Evolutionary conservation across 805 yeast species (phyloP).

Genomic region (Kazachstania africana): DNA sequence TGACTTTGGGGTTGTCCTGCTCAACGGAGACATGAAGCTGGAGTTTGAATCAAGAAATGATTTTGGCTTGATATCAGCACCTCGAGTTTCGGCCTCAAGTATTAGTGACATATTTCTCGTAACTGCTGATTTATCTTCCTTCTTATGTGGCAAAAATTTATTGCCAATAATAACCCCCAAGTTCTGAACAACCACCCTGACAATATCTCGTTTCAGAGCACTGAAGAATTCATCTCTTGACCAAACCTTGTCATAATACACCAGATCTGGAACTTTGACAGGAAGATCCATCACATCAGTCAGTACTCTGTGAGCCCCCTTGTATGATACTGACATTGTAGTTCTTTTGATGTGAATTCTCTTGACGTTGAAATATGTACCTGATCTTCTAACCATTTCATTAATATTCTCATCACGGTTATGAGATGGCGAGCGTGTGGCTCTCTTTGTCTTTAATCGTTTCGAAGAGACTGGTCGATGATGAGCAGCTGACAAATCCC

Average conservation of each 20-base stretch:
- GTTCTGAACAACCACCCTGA: slow-evolving; percentile 43
- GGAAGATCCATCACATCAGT: slow-evolving; percentile 47
- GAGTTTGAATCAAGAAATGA: too few species aligned
- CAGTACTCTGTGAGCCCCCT: slow-evolving; percentile 46
- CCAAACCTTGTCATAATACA: slow-evolving; percentile 41
- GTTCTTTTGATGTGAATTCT: slow-evolving; percentile 38
- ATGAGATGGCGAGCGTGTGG: slow-evolving; percentile 7
- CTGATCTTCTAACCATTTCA: slow-evolving; percentile 65
- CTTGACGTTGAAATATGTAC: slow-evolving; percentile 52
- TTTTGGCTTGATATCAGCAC: not conserved
- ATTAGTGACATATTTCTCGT: slow-evolving; percentile 13
- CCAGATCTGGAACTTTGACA: slow-evolving; percentile 39
- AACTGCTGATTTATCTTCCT: slow-evolving; percentile 21
- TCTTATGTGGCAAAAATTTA: slow-evolving; percentile 39
- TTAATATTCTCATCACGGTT: slow-evolving; percentile 29
- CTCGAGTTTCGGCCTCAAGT: slow-evolving; percentile 1
- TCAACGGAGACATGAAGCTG: too few species aligned
- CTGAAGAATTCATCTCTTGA: slow-evolving; percentile 43
- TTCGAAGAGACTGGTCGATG: slow-evolving; percentile 1
- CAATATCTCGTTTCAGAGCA: slow-evolving; percentile 43
- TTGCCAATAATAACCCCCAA: slow-evolving; percentile 52
- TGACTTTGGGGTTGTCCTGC: too few species aligned
- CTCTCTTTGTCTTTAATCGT: slow-evolving; percentile 2
- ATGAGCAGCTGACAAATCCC: slow-evolving; percentile 10
- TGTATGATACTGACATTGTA: slow-evolving; percentile 52